Evolutionary conservation across 2,329 filamentous ascomycete genomes (phyloP).

Genomic region (Davidsoniella eucalypti): DNA sequence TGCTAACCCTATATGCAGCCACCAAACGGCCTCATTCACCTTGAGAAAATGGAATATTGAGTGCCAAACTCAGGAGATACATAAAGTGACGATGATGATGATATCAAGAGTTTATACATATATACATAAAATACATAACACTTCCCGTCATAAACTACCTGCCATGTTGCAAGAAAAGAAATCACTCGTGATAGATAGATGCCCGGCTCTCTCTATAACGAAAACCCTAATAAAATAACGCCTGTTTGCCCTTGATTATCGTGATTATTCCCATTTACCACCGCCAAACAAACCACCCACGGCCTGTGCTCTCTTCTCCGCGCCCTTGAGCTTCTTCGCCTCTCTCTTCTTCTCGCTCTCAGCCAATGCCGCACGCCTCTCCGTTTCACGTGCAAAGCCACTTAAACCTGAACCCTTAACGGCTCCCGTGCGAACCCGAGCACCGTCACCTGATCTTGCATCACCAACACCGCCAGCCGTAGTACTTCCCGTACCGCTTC

Average conservation of each 20-base stretch:
- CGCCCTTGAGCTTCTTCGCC: conserved; percentile 40
- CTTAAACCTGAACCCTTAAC: conserved; percentile 44
- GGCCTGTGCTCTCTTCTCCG: conserved; percentile 36
- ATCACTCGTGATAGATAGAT: no score
- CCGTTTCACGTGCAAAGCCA: conserved; percentile 42
- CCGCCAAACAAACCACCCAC: conserved; percentile 42
- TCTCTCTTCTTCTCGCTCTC: conserved; percentile 42
- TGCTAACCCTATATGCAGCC: conserved; percentile 27
- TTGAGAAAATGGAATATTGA: conserved; percentile 32
- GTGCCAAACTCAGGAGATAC: not conserved
- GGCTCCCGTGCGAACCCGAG: conserved; percentile 42
- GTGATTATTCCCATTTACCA: conserved; percentile 33
- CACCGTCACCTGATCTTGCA: conserved; percentile 11
- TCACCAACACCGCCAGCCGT: conserved; percentile 21
- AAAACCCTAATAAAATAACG: no score
- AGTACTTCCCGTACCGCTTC: conserved; percentile 6
- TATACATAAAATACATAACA: no score
- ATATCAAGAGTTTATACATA: no score
- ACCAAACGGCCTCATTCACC: conserved; percentile 45
- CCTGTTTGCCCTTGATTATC: no score
- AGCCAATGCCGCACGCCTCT: conserved; percentile 35
- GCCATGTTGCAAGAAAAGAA: no score
- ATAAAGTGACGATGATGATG: no score
- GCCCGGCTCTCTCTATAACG: no score
- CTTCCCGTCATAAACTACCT: no score